Conservation (phyloP, 148 eudicot genomes). For the Rhododendron henanense region DNA sequence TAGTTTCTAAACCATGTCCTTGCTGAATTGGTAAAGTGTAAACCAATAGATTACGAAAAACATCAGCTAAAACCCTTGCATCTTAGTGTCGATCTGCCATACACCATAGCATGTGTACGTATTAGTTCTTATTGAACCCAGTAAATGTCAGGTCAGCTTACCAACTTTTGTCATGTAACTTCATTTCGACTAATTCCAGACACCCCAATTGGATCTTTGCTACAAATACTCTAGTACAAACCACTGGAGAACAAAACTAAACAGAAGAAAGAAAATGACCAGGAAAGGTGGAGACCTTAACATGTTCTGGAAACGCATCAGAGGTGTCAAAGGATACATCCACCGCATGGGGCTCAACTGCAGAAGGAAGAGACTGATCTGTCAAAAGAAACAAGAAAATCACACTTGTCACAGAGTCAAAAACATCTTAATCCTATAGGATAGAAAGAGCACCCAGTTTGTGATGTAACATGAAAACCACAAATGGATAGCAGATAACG, state of each 20-base stretch:
- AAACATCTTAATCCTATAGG: neutral
- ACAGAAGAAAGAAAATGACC: neutral
- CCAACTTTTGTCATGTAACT: constrained; percentile 8
- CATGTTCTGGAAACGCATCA: constrained; percentile 24
- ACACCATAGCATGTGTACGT: neutral
- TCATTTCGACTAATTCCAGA: neutral
- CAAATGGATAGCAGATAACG: neutral
- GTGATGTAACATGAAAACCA: neutral
- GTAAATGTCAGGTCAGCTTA: neutral
- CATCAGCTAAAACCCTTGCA: neutral
- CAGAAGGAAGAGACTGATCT: constrained; percentile 19
- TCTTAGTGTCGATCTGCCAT: neutral
- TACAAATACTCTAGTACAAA: neutral
- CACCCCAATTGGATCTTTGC: neutral
- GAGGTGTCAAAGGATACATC: constrained; percentile 16
- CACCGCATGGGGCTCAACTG: constrained; percentile 18
- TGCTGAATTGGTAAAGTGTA: neutral
- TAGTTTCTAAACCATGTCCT: neutral
- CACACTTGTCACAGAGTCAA: neutral
- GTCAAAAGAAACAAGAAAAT: constrained; percentile 18
- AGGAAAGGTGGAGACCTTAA: constrained; percentile 26
- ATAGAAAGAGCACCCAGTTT: neutral
- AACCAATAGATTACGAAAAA: neutral
- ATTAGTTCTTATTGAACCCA: neutral
- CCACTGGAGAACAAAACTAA: neutral